These are phyloP conservation scores for Mariannaea sp. DNA, from an alignment of 2,329 filamentous ascomycete genomes.

Conservation along the genomic window DNA sequence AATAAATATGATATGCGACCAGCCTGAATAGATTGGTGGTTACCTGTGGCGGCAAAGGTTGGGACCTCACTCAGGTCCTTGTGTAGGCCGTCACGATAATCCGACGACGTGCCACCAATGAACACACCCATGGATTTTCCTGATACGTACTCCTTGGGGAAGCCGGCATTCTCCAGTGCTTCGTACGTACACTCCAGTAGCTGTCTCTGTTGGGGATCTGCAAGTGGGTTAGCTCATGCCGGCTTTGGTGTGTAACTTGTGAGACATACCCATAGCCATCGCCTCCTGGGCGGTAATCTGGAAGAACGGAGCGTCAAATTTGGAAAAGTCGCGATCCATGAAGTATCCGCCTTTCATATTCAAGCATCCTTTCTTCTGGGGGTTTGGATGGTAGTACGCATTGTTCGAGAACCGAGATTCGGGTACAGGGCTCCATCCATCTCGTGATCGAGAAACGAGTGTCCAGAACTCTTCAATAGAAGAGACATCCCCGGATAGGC, in stretches of 20 bases:
- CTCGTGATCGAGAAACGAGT: conserved; percentile 47
- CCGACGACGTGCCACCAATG: conserved; percentile 52
- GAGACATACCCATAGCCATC: conserved; percentile 48
- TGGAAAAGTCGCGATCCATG: conserved; percentile 51
- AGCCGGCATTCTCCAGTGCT: conserved; percentile 57
- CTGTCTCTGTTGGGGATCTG: conserved; percentile 58
- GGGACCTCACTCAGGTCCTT: conserved; percentile 53
- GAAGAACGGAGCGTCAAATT: conserved; percentile 59
- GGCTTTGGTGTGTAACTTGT: too few relatives aligned
- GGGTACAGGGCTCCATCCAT: conserved; percentile 49
- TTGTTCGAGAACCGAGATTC: conserved; percentile 53
- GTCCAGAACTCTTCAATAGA: conserved; percentile 52
- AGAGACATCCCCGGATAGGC: conserved; percentile 50
- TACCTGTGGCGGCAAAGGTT: conserved; percentile 58
- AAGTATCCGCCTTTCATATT: conserved; percentile 48
- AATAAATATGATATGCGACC: conserved; percentile 46
- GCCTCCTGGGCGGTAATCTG: conserved; percentile 57
- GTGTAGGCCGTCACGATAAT: conserved; percentile 53
- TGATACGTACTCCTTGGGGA: conserved; percentile 52
- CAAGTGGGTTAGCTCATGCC: background rate
- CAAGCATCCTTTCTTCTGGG: conserved; percentile 47
- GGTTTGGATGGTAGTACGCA: conserved; percentile 50
- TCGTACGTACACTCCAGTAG: conserved; percentile 60
- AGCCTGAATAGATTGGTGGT: conserved; percentile 56
- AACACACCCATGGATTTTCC: conserved; percentile 57